Percentiles rank a stretch among this genome's conserved stretches.
These are phyloP conservation scores for Clohesyomyces aquaticus DNA, from an alignment of 495 filamentous ascomycete species.

Conservation along the genomic window DNA sequence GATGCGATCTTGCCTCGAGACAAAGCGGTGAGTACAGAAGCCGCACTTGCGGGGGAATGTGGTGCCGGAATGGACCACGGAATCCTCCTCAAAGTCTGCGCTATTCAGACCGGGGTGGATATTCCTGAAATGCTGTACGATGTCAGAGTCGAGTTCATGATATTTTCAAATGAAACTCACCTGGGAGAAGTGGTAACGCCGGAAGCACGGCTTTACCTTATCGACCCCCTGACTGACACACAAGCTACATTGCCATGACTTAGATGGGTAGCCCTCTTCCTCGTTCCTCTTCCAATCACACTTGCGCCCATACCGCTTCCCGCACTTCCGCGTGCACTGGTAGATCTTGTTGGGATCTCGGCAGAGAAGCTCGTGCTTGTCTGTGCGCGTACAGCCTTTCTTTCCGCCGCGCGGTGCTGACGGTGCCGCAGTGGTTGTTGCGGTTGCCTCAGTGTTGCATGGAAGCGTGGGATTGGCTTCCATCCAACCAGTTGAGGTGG, in stretches of 20 bases:
- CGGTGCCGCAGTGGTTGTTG: not conserved
- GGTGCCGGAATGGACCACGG: slow-evolving; percentile 28
- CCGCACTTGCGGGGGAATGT: slow-evolving; percentile 37
- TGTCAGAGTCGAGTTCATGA: not conserved
- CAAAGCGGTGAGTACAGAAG: slow-evolving; percentile 35
- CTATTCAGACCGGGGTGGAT: slow-evolving; percentile 32
- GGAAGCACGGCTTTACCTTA: slow-evolving; percentile 38
- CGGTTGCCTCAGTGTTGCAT: slow-evolving; percentile 19
- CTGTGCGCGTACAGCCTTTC: slow-evolving; percentile 33
- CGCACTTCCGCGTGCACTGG: slow-evolving; percentile 40
- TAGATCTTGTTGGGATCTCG: slow-evolving; percentile 37
- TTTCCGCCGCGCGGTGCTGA: slow-evolving; percentile 17
- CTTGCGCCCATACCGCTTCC: slow-evolving; percentile 40
- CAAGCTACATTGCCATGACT: slow-evolving; percentile 36
- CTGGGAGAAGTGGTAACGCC: slow-evolving; percentile 39
- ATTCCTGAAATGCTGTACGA: slow-evolving; percentile 36
- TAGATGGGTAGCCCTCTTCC: slow-evolving; percentile 40
- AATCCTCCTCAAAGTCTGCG: slow-evolving; percentile 29
- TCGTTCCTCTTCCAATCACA: slow-evolving; percentile 43
- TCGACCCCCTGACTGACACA: slow-evolving; percentile 27
- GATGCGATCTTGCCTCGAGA: slow-evolving; percentile 35
- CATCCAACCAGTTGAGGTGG: not conserved
- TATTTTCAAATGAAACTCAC: slow-evolving; percentile 5
- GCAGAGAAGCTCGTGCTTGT: slow-evolving; percentile 21
- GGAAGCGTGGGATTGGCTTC: not conserved